Conservation (phyloP, 2,329 filamentous ascomycete species). For the Daldinia sp. region DNA sequence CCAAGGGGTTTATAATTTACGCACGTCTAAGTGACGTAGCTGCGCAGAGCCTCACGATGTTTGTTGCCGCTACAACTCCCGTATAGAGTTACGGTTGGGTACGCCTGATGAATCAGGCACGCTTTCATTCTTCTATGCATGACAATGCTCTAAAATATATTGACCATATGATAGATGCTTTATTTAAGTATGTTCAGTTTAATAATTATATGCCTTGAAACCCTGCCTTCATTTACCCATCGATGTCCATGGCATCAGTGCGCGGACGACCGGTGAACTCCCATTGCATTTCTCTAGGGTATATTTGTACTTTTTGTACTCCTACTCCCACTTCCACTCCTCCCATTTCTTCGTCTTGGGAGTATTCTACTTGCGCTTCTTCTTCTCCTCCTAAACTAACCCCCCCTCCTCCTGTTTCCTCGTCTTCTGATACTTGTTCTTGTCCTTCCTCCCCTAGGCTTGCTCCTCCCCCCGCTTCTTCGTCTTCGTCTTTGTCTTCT, state of each 20-base stretch:
- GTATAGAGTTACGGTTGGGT: not conserved
- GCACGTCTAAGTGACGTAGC: not conserved
- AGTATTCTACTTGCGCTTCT: no score
- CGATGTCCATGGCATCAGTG: not conserved
- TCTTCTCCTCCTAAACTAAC: no score
- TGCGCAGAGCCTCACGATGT: conserved; percentile 23
- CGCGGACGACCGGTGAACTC: no score
- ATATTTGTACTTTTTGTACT: no score
- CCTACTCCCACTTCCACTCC: no score
- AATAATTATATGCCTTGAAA: no score
- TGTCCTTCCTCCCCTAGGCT: no score
- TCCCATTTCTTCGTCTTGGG: no score
- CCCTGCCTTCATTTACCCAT: not conserved
- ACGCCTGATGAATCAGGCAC: not conserved
- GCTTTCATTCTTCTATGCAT: not conserved
- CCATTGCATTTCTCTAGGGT: no score
- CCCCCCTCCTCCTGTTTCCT: not conserved
- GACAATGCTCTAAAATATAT: not conserved
- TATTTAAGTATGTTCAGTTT: not conserved
- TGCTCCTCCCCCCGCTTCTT: no score
- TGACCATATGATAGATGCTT: not conserved
- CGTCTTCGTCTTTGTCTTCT: no score
- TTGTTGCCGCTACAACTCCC: not conserved
- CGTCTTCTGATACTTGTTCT: no score
- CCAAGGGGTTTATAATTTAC: not conserved